A percentile compares a stretch with the other conserved stretches of the same genome.
phyloP scores from a whole-genome alignment of 1,139 yeast species.

The Sugiyamaella sp. region DNA sequence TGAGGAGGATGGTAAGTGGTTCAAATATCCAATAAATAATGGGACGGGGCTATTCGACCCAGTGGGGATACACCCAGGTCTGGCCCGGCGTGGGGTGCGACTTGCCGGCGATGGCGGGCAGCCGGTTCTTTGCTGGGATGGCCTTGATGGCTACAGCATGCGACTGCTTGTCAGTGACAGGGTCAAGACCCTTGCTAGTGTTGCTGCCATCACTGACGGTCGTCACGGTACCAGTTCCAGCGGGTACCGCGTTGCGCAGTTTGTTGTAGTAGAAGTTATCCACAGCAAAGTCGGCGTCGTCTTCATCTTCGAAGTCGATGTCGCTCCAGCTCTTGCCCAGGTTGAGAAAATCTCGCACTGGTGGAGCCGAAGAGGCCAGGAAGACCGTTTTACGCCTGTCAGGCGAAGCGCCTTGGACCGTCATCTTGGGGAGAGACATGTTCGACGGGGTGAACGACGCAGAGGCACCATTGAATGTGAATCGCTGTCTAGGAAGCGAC shows the following conservation, averaged over 20 bases:
- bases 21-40: slow-evolving; percentile 15
- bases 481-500: slow-evolving; percentile 7
- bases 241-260: slow-evolving; percentile 9
- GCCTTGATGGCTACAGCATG: slow-evolving; percentile 2
- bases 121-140: slow-evolving; percentile 1
- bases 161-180: no score
- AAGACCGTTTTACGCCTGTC: background rate
- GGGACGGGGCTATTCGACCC: slow-evolving; percentile 8
- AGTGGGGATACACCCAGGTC: slow-evolving; percentile 14
- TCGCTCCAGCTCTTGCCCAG: slow-evolving; percentile 44
- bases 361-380: slow-evolving; percentile 25
- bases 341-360: slow-evolving; percentile 34
- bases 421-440: background rate
- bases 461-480: slow-evolving; percentile 16
- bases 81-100: slow-evolving; percentile 10
- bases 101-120: slow-evolving; percentile 5
- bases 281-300: slow-evolving; percentile 27
- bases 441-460: slow-evolving; percentile 13
- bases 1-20: background rate
- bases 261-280: slow-evolving; percentile 15
- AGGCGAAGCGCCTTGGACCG: slow-evolving; percentile 6
- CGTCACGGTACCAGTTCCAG: slow-evolving; percentile 10
- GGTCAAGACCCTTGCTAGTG: no score
- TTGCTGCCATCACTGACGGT: slow-evolving; percentile 5
- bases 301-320: slow-evolving; percentile 39